Evolutionary conservation across 202 grass and related monocot genomes (phyloP).

Genomic region (Sporobolus alterniflorus): DNA sequence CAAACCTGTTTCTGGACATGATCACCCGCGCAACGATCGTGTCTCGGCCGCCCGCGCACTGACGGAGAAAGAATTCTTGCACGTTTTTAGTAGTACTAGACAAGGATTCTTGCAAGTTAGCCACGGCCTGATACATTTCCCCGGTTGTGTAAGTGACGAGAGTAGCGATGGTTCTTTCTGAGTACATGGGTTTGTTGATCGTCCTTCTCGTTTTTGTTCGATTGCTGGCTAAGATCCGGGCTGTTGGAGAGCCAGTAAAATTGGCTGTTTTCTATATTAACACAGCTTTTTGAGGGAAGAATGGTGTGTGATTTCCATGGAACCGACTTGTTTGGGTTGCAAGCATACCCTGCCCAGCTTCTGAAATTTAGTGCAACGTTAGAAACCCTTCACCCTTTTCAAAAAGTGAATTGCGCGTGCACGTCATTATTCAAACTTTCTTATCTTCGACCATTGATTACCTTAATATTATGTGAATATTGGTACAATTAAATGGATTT

Average conservation of each 20-base stretch:
- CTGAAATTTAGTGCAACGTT: too few relatives aligned
- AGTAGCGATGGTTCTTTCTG: neutral
- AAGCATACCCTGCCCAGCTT: too few relatives aligned
- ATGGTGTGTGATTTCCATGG: neutral
- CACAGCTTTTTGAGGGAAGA: too few relatives aligned
- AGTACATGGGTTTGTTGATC: neutral
- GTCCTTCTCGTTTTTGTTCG: constrained; percentile 14
- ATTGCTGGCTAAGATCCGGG: constrained; percentile 2
- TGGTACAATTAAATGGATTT: too few relatives aligned
- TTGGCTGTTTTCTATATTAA: neutral
- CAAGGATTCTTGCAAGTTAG: constrained; percentile 23
- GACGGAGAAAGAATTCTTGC: constrained; percentile 46
- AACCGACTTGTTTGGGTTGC: neutral
- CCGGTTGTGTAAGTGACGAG: neutral
- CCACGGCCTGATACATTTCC: constrained; percentile 18
- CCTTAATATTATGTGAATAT: too few relatives aligned
- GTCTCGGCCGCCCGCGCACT: neutral
- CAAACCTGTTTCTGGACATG: neutral
- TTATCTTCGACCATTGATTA: too few relatives aligned
- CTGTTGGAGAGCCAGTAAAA: constrained; percentile 26
- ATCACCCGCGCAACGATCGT: neutral
- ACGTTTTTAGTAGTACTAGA: constrained; percentile 23
- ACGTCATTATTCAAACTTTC: too few relatives aligned
- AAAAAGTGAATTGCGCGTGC: too few relatives aligned
- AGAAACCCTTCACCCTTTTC: too few relatives aligned